Conservation (phyloP, 192 early-diverging fungal genomes). For the Gigaspora rosea region DNA sequence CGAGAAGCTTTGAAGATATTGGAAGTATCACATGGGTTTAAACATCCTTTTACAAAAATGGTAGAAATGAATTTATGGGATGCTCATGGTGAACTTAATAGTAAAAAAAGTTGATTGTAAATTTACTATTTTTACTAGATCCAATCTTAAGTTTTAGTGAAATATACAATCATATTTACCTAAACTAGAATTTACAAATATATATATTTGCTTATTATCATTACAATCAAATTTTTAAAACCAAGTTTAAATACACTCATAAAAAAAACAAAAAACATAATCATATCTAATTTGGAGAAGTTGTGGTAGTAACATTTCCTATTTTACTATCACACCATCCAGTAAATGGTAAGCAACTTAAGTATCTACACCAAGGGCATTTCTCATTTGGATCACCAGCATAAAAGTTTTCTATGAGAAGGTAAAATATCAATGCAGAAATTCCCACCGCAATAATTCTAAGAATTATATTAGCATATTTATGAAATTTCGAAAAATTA, state of each 20-base stretch:
- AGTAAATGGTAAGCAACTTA: constrained; percentile 50
- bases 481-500: constrained; percentile 53
- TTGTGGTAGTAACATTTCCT: too few relatives aligned
- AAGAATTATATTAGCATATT: constrained; percentile 39
- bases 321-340: constrained; percentile 51
- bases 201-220: too few relatives aligned
- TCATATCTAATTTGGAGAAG: too few relatives aligned
- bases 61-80: constrained; percentile 13
- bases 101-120: not conserved
- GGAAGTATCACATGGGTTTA: constrained; percentile 22
- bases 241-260: too few relatives aligned
- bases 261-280: too few relatives aligned
- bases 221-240: too few relatives aligned
- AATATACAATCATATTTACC: too few relatives aligned
- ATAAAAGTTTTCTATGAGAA: constrained; percentile 55
- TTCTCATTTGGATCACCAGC: constrained; percentile 40
- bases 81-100: not conserved
- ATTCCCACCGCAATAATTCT: constrained; percentile 43
- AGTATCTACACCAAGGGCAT: constrained; percentile 65
- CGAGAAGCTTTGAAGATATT: constrained; percentile 17
- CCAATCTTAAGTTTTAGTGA: too few relatives aligned
- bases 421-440: constrained; percentile 45
- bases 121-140: too few relatives aligned
- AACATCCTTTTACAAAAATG: constrained; percentile 21
- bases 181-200: too few relatives aligned